Evolutionary conservation across 768 basidiomycete species (phyloP), one percentile per base, ranked within the genome.

Genomic region (Amanita rubescens): DNA sequence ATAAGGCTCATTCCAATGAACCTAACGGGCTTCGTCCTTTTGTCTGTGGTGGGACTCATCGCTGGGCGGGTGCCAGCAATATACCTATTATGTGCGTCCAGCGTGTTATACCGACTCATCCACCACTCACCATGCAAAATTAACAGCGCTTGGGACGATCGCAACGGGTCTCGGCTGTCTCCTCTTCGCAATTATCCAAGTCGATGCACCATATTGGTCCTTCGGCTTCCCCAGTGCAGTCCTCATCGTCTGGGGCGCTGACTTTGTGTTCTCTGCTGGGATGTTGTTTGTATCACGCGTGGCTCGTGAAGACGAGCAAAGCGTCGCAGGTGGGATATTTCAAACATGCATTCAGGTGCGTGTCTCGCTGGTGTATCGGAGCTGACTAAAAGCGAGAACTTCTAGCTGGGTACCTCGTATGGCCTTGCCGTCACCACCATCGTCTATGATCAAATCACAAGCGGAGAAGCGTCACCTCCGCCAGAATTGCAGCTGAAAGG

Each of bases 311-410:
- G 74, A 85, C 51, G 90, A 91, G 58, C 89, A 91, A 65, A 84
- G 81, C 64, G 72, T 90, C 3, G 81, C 83, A 4, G 89, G 86
- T 3, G 89, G 80, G 10, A 55, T 90, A n/a, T 90, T 90, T 66
- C 85, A 87, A 62, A 89, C 89, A 0, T 81, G 90, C 77, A 84
- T 78, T 3, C 84, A 87, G 71, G 84, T 81, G 50, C 51, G 68
- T 17, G 17, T 3, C 15, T n/a, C n/a, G 5, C 22, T 46, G 12
- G 14, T 25, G 20, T 32, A 15, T 24, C 5, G 6, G 12, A 4
- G n/a, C 19, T n/a, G 15, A 20, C 25, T 33, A 17, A 45, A n/a
- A n/a, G n/a, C n/a, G 25, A 12, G n/a, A 15, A 25, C 10, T 4
- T 14, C 14, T 33, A 47, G 46, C 17, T 41, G 37, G 15, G 34